Conservation (phyloP, 495 filamentous ascomycete genomes). For the Glonium stellatum region DNA sequence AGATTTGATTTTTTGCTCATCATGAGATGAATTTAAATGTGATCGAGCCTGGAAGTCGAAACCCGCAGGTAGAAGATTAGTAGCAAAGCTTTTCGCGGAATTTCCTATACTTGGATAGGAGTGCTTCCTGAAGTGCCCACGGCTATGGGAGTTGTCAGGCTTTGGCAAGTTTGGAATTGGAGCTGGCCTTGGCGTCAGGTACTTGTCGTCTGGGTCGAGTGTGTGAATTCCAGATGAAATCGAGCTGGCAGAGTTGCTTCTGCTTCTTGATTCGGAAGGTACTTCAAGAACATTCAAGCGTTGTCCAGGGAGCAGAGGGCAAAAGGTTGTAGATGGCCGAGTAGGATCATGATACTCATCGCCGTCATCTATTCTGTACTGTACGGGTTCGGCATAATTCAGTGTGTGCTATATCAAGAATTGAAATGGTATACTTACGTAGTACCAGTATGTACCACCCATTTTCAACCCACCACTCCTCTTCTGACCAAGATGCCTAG, state of each 20-base stretch:
- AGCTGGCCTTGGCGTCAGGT: constrained; percentile 58
- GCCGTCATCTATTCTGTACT: constrained; percentile 76
- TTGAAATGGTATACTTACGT: constrained; percentile 50
- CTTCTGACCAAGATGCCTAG: constrained; percentile 44
- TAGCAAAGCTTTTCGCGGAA: neutral
- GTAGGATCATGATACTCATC: constrained; percentile 64
- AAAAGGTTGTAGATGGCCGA: constrained; percentile 65
- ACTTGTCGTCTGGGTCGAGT: constrained; percentile 72
- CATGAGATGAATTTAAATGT: constrained; percentile 8
- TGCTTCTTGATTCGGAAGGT: constrained; percentile 50
- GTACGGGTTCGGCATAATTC: constrained; percentile 5
- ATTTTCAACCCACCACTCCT: constrained; percentile 78
- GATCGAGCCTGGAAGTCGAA: neutral
- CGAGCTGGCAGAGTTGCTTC: constrained; percentile 42
- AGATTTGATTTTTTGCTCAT: constrained; percentile 11
- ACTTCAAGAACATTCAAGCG: constrained; percentile 75
- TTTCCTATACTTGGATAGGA: neutral
- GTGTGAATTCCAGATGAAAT: constrained; percentile 53
- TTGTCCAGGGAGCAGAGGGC: constrained; percentile 81
- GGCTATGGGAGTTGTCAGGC: constrained; percentile 10
- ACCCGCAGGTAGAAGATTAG: neutral
- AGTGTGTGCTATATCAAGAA: neutral
- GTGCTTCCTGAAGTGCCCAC: constrained; percentile 1
- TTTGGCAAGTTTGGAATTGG: constrained; percentile 39
- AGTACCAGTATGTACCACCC: constrained; percentile 93